Evolutionary conservation across 108 stramenopile species (phyloP).

Genomic region (Nitzschia putrida): DNA sequence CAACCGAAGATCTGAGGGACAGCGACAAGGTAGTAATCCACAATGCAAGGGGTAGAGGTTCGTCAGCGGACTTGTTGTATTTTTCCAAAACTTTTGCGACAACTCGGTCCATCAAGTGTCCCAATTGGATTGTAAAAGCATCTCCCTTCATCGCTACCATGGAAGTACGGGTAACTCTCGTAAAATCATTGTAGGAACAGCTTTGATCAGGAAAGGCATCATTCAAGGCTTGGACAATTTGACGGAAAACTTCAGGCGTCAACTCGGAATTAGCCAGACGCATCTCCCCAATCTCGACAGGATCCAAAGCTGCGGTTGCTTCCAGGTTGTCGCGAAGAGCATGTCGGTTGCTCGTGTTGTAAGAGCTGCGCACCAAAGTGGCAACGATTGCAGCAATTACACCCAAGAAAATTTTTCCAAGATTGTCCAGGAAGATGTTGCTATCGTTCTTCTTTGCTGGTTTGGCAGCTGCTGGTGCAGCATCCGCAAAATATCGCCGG

Average conservation of each 20-base stretch:
- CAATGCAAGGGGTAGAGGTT: constrained; percentile 38
- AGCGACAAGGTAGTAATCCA: constrained; percentile 66
- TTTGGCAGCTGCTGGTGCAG: constrained; percentile 2
- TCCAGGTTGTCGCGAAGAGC: constrained; percentile 67
- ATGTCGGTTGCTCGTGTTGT: constrained; percentile 51
- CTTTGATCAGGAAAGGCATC: constrained; percentile 34
- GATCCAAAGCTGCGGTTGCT: constrained; percentile 61
- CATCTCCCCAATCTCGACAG: constrained; percentile 83
- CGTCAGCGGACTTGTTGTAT: constrained; percentile 19
- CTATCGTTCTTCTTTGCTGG: constrained; percentile 48
- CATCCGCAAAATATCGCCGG: constrained; percentile 23
- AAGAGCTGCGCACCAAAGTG: constrained; percentile 61
- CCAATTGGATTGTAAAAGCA: constrained; percentile 75
- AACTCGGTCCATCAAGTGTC: constrained; percentile 82
- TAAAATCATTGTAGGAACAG: constrained; percentile 62
- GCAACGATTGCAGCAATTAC: constrained; percentile 64
- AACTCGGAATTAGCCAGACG: constrained; percentile 74
- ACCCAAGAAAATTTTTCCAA: constrained; percentile 71
- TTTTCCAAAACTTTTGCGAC: constrained; percentile 52
- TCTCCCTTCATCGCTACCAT: constrained; percentile 58
- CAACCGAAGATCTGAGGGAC: constrained; percentile 56
- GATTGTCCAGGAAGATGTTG: constrained; percentile 83
- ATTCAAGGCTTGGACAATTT: constrained; percentile 44
- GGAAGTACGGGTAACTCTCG: constrained; percentile 40
- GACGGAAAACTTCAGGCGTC: constrained; percentile 49